Base-by-base conservation (phyloP, 129 eudicot genomes). In the Helianthus annuus region DNA sequence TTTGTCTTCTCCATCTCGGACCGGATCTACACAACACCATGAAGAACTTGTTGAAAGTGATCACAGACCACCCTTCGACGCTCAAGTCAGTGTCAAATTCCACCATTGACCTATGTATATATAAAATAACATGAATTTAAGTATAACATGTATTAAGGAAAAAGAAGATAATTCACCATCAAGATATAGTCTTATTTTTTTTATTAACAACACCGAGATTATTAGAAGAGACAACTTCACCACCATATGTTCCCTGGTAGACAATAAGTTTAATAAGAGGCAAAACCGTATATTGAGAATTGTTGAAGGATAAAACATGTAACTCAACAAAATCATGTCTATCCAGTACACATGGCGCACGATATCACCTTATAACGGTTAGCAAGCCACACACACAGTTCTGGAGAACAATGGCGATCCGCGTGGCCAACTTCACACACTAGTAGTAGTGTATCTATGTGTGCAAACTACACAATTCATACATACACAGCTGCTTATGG, bases 351-450 rank as follows among this genome's bases (percentile, higher is more conserved):
- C 60, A 72, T 45, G 77, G 69, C 77, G 48, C 51, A 46, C 68
- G 61, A 56, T 42, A 75, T 56, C 60, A 76, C 53, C 59, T 12
- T 44, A 63, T 8, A 5, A 66, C 48, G 27, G 40, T 14, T 15
- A 67, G 74, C 74, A 68, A 57, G 65, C 74, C 79, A 75, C 80
- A 75, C 48, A 75, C 46, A 66, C 48, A 2, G 36, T 76, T 76
- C 62, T 45, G 73, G 61, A 66, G 67, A 48, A 67, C 6, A 58
- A 76, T 46, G 80, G 74, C 69, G 73, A 36, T 48, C 7, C 74
- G 48, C 70, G 39, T 42, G 64, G 10, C 19, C 24, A 68, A 32
- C 24, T 57, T 56, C 61, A 68, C 67, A 72, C 44, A 64, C 39
- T 68, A 52, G 48, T 15, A 52, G 48, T 15, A 57, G 32, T 32